phyloP scores from a whole-genome alignment of 148 eudicot genomes.

The Chenopodium quinoa region DNA sequence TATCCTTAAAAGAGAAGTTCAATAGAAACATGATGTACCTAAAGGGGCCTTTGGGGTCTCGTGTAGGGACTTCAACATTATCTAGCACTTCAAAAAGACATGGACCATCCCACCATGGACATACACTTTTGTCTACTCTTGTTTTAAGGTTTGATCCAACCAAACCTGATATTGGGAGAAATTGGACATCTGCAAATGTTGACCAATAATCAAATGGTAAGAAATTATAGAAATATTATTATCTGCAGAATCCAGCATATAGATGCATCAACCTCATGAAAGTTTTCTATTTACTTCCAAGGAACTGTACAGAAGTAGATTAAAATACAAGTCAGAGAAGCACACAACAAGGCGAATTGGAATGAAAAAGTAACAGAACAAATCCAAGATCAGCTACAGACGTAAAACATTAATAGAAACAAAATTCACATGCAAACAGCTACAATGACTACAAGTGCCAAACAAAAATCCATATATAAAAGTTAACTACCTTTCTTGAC shows the following conservation, averaged over 20 bases:
- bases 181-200: constrained; percentile 63
- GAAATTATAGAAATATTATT: background rate
- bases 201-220: background rate
- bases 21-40: constrained; percentile 42
- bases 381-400: background rate
- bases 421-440: background rate
- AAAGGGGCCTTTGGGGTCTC: constrained; percentile 87
- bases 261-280: background rate
- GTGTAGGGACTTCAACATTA: constrained; percentile 64
- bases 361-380: background rate
- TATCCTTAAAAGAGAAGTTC: background rate
- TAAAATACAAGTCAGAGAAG: background rate
- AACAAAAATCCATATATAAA: background rate
- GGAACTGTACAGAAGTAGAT: background rate
- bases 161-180: constrained; percentile 95
- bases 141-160: constrained; percentile 66
- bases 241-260: background rate
- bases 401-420: background rate
- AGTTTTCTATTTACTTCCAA: background rate
- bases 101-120: constrained; percentile 92
- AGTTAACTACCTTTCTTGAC: constrained; percentile 78
- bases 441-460: background rate
- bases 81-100: constrained; percentile 94
- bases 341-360: background rate
- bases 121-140: constrained; percentile 57